Evolutionary conservation across 106 monocot genomes (phyloP), one percentile per base, ranked within the genome.

Genomic region (Acorus calamus): DNA sequence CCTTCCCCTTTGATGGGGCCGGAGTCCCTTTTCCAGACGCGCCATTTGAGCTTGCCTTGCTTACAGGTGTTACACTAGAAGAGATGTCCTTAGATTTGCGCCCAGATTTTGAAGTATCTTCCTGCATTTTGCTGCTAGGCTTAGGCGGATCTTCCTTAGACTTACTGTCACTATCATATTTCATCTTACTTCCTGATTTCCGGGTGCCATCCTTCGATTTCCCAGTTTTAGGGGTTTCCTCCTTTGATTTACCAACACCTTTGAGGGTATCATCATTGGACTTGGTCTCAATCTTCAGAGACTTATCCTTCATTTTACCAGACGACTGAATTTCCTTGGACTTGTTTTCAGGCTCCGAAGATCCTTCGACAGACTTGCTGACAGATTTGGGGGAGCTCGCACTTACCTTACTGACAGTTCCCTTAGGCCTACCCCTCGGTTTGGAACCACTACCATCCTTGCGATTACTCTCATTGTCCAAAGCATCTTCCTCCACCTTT

Each of bases 11-110:
- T 64, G 11, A 7, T 53, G 28, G 28, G 28, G 28, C 28, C 28
- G 28, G 28, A 28, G 63, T 64, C 11, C 63, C 67, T 62, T 74
- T 67, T 2, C 41, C 42, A 0, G 67, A 67, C 11, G 60, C 4
- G n/a, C 61, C 67, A 67, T 61, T 55, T 42, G 61, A 52, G 42
- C 55, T 67, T 3, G 53, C 7, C 10, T 48, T 42, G 46, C 44
- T 48, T 5, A 0, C 53, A 61, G 45, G 8, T 46, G 14, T 43
- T 8, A 57, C 50, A 4, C 0, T 43, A 5, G 45, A n/a, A 60
- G 4, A 9, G 12, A 9, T 49, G 48, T 2, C n/a, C 5, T 54
- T 46, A 0, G 5, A 3, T 41, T 48, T 47, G 44, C 47, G 11
- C 14, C 47, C 47, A 49, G 41, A 8, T 54, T 58, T 65, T 8